Percentiles rank a stretch among this genome's conserved stretches.
Evolutionary conservation across 208 protist species (phyloP).

Genomic region (Lotmaria passim): DNA sequence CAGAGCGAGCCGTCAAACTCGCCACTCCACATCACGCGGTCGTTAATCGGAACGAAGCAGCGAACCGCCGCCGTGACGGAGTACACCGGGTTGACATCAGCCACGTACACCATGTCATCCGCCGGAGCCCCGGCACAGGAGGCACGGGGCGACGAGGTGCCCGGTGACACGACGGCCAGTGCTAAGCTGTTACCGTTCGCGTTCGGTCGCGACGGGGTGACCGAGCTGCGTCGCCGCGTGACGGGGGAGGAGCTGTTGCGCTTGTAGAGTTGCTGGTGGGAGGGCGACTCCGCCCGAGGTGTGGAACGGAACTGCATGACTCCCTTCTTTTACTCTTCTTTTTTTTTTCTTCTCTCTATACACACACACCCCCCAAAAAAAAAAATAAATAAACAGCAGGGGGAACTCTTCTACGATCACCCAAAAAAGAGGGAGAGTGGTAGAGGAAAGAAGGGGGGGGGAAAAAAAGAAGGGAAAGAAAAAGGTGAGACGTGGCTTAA

Average conservation of each 20-base stretch:
- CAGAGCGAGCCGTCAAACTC: constrained; percentile 69
- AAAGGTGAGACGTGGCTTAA: neutral
- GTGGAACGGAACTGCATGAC: constrained; percentile 18
- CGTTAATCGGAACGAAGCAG: constrained; percentile 57
- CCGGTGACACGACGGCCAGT: constrained; percentile 14
- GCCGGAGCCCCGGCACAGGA: neutral
- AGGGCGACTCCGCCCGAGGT: constrained; percentile 22
- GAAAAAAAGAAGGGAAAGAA: constrained; percentile 1
- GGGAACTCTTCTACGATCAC: neutral
- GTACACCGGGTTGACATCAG: constrained; percentile 77
- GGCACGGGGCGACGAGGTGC: neutral
- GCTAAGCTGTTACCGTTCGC: constrained; percentile 7
- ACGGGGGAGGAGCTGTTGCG: constrained; percentile 7
- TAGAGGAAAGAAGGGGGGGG: neutral
- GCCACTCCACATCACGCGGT: constrained; percentile 78
- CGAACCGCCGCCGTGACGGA: constrained; percentile 54
- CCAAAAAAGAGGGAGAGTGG: too few relatives aligned
- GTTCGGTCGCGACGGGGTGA: constrained; percentile 3
- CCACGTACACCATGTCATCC: constrained; percentile 34
- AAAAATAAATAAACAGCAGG: neutral
- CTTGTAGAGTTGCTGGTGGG: constrained; percentile 35
- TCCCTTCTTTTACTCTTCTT: neutral
- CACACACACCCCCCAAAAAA: neutral
- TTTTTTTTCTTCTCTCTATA: neutral
- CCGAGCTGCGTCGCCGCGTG: constrained; percentile 19